Base-by-base conservation (phyloP, 164 flowering plant species). In the Chimonanthus salicifolius region DNA sequence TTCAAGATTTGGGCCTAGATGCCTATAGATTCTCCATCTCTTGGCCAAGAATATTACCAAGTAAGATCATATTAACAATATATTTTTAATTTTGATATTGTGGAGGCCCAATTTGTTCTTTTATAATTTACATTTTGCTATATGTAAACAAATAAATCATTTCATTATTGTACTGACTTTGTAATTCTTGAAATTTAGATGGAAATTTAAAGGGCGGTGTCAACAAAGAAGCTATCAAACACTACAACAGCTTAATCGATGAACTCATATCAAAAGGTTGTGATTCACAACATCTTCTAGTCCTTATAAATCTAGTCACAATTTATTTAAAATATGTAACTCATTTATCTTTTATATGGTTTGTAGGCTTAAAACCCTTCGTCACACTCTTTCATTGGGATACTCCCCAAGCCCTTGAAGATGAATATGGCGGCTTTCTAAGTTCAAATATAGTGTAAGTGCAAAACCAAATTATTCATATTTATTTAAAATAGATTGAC, bases 191-290 rank as follows among this genome's bases (percentile, higher is more conserved):
- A 13, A 44, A 66, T 44, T 15, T 44, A 79, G 84, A 62, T 54
- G 84, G 84, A 68, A 77, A 49, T 18, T 62, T 78, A 16, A 72
- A 73, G 20, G 81, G 82, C 0, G 82, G 79, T 58, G 73, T 82
- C 8, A 82, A 78, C 79, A 48, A 70, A 20, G 71, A 60, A 75
- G 87, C 85, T 7, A 67, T 84, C 68, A 20, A 43, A 5, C 81
- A 60, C 46, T 84, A 84, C 83, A 82, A 81, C 75, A 81, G 78
- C 45, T 78, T 80, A 74, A 84, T 84, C 70, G 20, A 84, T n/a
- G 83, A 82, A 67, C 84, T 84, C 20, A 7, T 79, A 18, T 48
- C 77, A 50, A 69, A 75, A 7, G 83, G 83, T 77, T 2, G n/a
- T 10, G 49, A 8, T 49, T 66, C 20, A 58, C 43, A 33, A 67